A percentile compares a stretch with the other conserved stretches of the same genome.
Conservation (phyloP, 805 yeast genomes). For the Lachancea lanzarotensis region DNA sequence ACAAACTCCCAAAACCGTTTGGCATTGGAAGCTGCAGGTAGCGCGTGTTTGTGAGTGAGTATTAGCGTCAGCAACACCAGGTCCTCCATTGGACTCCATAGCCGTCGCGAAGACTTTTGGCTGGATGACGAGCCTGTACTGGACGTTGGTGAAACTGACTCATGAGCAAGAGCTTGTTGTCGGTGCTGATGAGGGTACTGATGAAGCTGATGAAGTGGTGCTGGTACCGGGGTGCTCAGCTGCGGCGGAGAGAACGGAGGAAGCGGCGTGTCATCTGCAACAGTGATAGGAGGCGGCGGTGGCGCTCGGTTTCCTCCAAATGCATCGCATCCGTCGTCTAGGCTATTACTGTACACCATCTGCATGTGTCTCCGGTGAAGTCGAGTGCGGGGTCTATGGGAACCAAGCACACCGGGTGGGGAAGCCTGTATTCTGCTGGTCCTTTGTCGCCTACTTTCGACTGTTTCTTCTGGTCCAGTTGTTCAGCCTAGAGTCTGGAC, state of each 20-base stretch:
- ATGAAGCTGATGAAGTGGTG: not conserved
- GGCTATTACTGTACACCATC: not conserved
- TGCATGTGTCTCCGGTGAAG: too few relatives aligned
- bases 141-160: not conserved
- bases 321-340: constrained; percentile 5
- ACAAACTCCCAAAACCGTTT: constrained; percentile 22
- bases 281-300: constrained; percentile 2
- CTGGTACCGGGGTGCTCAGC: not conserved
- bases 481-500: too few relatives aligned
- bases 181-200: not conserved
- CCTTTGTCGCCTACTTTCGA: not conserved
- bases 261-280: not conserved
- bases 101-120: not conserved
- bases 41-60: constrained; percentile 2
- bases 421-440: too few relatives aligned
- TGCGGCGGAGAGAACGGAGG: not conserved
- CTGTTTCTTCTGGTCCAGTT: too few relatives aligned
- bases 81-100: constrained; percentile 8
- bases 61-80: constrained; percentile 4
- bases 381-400: too few relatives aligned
- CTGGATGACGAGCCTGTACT: not conserved
- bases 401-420: too few relatives aligned
- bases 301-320: constrained; percentile 4
- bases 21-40: constrained; percentile 3
- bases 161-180: not conserved